These are phyloP conservation scores for Apostasia shenzhenica DNA, from an alignment of 106 monocot genomes.

Conservation along the genomic window DNA sequence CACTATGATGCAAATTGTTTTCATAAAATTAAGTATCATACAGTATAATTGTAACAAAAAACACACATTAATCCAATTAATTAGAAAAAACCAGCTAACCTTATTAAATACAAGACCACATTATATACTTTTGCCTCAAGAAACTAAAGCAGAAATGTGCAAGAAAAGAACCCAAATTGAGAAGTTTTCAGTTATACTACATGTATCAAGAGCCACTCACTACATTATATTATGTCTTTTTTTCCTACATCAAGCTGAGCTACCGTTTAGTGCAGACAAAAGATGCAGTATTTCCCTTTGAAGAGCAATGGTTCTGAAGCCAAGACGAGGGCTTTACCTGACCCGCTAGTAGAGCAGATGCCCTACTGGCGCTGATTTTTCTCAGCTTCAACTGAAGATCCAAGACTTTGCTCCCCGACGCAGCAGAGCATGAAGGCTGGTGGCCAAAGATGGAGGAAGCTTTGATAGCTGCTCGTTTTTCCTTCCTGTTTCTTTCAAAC, in stretches of 20 bases:
- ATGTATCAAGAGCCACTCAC: too few species aligned
- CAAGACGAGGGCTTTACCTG: slow-evolving; percentile 61
- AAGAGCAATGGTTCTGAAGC: slow-evolving; percentile 8
- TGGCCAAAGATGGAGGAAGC: slow-evolving; percentile 81
- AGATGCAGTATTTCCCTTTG: neutral
- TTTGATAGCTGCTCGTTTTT: slow-evolving; percentile 77
- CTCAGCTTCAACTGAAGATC: slow-evolving; percentile 68
- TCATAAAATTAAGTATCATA: too few species aligned
- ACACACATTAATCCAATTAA: too few species aligned
- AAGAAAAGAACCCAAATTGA: too few species aligned
- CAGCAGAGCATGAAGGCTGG: slow-evolving; percentile 10
- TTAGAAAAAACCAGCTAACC: too few species aligned
- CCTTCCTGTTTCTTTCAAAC: slow-evolving; percentile 69
- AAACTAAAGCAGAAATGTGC: too few species aligned
- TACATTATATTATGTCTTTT: too few species aligned
- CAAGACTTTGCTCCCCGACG: slow-evolving; percentile 17
- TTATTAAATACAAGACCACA: too few species aligned
- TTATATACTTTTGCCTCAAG: too few species aligned
- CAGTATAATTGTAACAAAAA: too few species aligned
- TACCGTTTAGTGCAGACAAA: slow-evolving; percentile 5
- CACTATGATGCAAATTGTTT: too few species aligned
- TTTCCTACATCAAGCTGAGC: neutral
- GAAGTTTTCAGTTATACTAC: too few species aligned
- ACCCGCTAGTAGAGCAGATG: slow-evolving; percentile 58
- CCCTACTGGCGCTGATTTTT: slow-evolving; percentile 47